Evolutionary conservation across 2,329 filamentous ascomycete genomes (phyloP).

Genomic region (Madurella mycetomatis): DNA sequence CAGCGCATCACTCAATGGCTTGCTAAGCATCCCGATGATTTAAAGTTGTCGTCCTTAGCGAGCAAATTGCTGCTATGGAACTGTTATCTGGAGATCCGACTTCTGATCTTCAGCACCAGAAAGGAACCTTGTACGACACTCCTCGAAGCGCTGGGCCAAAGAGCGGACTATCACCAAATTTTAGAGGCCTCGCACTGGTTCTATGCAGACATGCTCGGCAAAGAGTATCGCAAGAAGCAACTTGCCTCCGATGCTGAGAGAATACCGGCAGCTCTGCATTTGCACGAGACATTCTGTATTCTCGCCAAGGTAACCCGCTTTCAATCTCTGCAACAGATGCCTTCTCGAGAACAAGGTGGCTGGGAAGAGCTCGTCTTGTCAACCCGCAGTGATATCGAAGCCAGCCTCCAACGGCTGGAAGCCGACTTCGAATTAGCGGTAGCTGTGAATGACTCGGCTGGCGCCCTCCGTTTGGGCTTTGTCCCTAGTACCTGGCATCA

Average conservation of each 20-base stretch:
- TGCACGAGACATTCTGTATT: slow-evolving; percentile 17
- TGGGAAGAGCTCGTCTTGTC: background rate
- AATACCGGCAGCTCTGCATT: slow-evolving; percentile 6
- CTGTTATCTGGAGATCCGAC: slow-evolving; percentile 17
- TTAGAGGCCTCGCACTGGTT: slow-evolving; percentile 11
- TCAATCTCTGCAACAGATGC: background rate
- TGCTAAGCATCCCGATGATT: slow-evolving; percentile 3
- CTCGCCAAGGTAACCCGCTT: slow-evolving; percentile 11
- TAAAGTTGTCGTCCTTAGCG: slow-evolving; percentile 10
- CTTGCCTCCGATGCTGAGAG: slow-evolving; percentile 7
- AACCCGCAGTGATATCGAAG: background rate
- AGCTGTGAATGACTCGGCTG: slow-evolving; percentile 3
- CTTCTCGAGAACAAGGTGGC: background rate
- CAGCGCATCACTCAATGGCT: slow-evolving; percentile 14
- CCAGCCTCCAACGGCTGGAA: slow-evolving; percentile 4
- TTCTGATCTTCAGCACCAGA: slow-evolving; percentile 10
- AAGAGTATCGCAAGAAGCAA: slow-evolving; percentile 3
- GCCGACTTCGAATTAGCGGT: slow-evolving; percentile 14
- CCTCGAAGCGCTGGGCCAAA: slow-evolving; percentile 7
- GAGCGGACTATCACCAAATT: slow-evolving; percentile 9
- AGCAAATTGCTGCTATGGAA: slow-evolving; percentile 16
- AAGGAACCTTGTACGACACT: slow-evolving; percentile 5
- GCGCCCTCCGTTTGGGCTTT: background rate
- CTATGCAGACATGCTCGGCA: slow-evolving; percentile 11
- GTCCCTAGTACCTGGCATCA: background rate